phyloP scores from a whole-genome alignment of 208 protist species.

The Leishmania mexicana region DNA sequence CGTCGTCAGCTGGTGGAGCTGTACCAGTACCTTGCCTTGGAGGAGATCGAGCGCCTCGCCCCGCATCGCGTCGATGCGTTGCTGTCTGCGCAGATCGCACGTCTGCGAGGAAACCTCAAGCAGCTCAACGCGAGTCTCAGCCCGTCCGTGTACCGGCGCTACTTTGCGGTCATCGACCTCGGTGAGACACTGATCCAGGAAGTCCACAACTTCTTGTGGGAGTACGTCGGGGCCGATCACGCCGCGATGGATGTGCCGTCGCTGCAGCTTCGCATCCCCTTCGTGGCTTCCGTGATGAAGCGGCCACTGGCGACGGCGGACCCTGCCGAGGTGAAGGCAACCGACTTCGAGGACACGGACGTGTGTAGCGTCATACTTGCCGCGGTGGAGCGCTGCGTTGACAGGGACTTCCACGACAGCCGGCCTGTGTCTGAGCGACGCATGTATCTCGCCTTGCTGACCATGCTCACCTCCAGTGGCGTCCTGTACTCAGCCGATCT shows the following conservation, averaged over 20 bases:
- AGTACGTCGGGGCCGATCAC: slow-evolving; percentile 76
- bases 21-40: slow-evolving; percentile 78
- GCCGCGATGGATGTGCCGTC: slow-evolving; percentile 70
- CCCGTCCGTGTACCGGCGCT: slow-evolving; percentile 71
- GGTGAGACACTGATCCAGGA: slow-evolving; percentile 62
- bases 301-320: slow-evolving; percentile 41
- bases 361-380: slow-evolving; percentile 81
- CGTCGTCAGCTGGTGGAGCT: slow-evolving; percentile 81
- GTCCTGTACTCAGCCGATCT: slow-evolving; percentile 83
- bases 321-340: slow-evolving; percentile 26
- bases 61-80: slow-evolving; percentile 62
- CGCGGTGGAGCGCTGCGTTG: slow-evolving; percentile 74
- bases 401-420: slow-evolving; percentile 64
- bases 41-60: slow-evolving; percentile 69
- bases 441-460: slow-evolving; percentile 75
- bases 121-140: slow-evolving; percentile 63
- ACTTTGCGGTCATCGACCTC: slow-evolving; percentile 55
- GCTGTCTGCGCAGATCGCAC: slow-evolving; percentile 62
- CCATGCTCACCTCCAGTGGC: slow-evolving; percentile 80
- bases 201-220: slow-evolving; percentile 87
- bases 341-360: slow-evolving; percentile 81
- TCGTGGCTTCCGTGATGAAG: slow-evolving; percentile 70
- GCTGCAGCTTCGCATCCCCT: slow-evolving; percentile 74
- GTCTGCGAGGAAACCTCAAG: slow-evolving; percentile 69
- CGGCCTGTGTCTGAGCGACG: slow-evolving; percentile 64